Evolutionary conservation across 179 eudicot species (phyloP), one percentile per base, ranked within the genome.

Genomic region (Monotropa hypopitys): DNA sequence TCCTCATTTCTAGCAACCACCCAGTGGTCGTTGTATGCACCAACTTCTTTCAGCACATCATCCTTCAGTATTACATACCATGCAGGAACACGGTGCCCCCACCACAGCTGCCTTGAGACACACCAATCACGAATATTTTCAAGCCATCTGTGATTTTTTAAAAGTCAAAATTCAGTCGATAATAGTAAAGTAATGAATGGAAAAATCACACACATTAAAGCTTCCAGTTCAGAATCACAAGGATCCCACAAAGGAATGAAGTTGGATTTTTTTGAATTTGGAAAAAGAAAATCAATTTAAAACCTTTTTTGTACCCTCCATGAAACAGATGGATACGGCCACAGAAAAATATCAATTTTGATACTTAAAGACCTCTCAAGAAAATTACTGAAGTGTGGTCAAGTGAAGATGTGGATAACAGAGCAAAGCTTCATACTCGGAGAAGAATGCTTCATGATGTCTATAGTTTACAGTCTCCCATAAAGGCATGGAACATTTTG

Each of bases 61-160:
- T 87, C 90, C 77, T 91, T 93, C 78, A 93, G 86, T 12, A 87
- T 83, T 53, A 87, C 98, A 82, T 93, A 95, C 97, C 98, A 95
- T 66, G 97, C 98, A 81, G 99, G 99, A 82, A 93, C 72, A 26
- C 91, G 93, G 66, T 95, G 99, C 77, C 98, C 99, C 99, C 99
- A 93, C 99, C 99, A 95, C 72, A 95, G 95, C 81, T 95, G 99
- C 88, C 98, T 90, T 74, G 98, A 95, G 62, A 95, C 79, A 79
- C 97, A 95, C 99, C 99, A 91, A 84, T 93, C 99, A 54, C 95
- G 93, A 74, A 93, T 95, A 70, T 91, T 95, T 81, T 91, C 97
- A 69, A 95, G 97, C 99, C 99, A 95, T 81, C 98, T 93, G 91
- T 32, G 67, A 81, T 54, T 54, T 50, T 30, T 49, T 26, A 6